Evolutionary conservation across 345 rosid genomes (phyloP), one percentile per base, ranked within the genome.

Genomic region (Aquilaria malaccensis): DNA sequence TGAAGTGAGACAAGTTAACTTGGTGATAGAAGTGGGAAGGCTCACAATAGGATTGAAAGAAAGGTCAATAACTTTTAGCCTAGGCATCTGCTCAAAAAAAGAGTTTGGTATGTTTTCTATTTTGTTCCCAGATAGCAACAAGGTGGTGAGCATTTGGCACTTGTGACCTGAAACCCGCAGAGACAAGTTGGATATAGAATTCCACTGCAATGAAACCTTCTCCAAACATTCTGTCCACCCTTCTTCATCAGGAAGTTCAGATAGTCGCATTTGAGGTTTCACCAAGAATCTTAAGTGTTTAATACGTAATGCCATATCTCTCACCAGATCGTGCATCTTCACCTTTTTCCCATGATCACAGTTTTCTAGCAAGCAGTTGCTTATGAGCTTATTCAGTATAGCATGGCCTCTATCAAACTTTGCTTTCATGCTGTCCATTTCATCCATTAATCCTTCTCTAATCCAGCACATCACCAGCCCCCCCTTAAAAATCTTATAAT

Each of bases 281-380:
- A 66, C 64, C 57, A 72, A 33, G 52, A 59, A 63, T 13, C 43
- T 37, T 9, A 37, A 37, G 43, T 37, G 5, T 9, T 37, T 5
- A 37, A 63, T 51, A 12, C 13, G 13, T 32, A 70, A 5, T 12
- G 81, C 74, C 77, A 80, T 61, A 12, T 65, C 75, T 58, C 71
- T 70, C 2, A 65, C 32, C 45, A 75, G 2, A 1, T 52, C 69
- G 58, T 72, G 73, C 74, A 78, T 72, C 43, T 41, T 72, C 51
- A 63, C 56, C 22, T n/a, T 52, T 12, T 3, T 30, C 45, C 6
- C 1, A 22, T 11, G 2, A 11, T 10, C 30, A 57, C 0, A 2
- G 3, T 10, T 12, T 50, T 74, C 73, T 15, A 78, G 46, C 52
- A 71, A 49, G 9, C 61, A 62, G 0, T 59, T 58, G 9, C 14